Percentiles rank a stretch among this genome's conserved stretches.
Conservation (phyloP, 805 yeast genomes). For the Candida rishiriensis region DNA sequence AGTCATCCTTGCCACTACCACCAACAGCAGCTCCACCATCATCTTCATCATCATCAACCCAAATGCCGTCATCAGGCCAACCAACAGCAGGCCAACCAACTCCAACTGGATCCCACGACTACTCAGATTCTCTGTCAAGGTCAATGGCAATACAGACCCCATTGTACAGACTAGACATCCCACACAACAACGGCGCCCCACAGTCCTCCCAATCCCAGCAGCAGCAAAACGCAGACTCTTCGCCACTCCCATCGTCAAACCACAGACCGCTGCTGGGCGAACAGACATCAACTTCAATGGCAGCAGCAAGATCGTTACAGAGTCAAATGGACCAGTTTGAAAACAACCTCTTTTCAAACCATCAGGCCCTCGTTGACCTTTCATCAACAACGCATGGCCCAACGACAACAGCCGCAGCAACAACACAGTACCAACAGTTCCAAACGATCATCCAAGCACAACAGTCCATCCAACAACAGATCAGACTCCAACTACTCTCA, state of each 20-base stretch:
- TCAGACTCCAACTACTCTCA: slow-evolving; percentile 17
- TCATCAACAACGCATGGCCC: neutral
- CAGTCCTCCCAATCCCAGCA: neutral
- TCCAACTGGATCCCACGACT: slow-evolving; percentile 10
- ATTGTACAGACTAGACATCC: slow-evolving; percentile 17
- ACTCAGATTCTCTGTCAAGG: slow-evolving; percentile 18
- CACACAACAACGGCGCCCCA: slow-evolving; percentile 3
- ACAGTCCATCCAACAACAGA: slow-evolving; percentile 15
- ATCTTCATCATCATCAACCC: neutral
- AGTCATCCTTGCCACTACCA: too few relatives aligned
- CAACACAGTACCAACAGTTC: slow-evolving; percentile 3
- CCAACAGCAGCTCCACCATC: neutral
- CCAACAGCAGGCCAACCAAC: neutral
- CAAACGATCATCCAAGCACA: slow-evolving; percentile 17
- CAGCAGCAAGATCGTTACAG: neutral
- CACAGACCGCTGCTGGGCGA: slow-evolving; percentile 1
- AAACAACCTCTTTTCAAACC: slow-evolving; percentile 12
- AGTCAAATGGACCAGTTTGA: slow-evolving; percentile 16
- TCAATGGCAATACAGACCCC: slow-evolving; percentile 21
- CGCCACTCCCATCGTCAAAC: neutral
- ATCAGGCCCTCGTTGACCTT: slow-evolving; percentile 1
- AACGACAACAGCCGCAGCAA: neutral
- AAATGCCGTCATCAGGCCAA: neutral
- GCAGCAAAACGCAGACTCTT: neutral
- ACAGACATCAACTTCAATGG: neutral